Evolutionary conservation across 257 asterid species (phyloP), one percentile per base, ranked within the genome.

Genomic region (Ocimum tenuiflorum): DNA sequence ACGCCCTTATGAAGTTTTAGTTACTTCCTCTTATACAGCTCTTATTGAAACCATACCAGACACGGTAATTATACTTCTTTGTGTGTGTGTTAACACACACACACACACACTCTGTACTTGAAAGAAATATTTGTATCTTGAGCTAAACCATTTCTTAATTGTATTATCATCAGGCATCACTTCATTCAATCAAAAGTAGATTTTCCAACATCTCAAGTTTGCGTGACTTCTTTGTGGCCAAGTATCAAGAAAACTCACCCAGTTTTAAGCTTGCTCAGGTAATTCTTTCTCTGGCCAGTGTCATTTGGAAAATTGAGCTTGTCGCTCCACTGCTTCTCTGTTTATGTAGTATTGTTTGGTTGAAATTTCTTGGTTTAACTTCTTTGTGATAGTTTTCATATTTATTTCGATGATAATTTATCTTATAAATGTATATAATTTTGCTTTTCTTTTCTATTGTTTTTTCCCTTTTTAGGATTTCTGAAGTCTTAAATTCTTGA

Each of bases 1-100:
- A 79, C 96, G 97, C 43, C 98, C 98, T 65, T 91, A 89, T 72
- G 98, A 91, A 89, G 96, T 91, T 54, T 67, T 91, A 69, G 99
- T 90, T 72, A 86, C 99, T 59, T 94, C 96, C 76, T 94, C 99
- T 29, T 90, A 88, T 57, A 88, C 97, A 49, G 99, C 99, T 52
- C 95, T 94, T 50, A 94, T 94, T 79, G 99, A 94, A 90, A 94
- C 99, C 55, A 90, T 94, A 70, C 96, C 99, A 3, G 99, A 94
- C 75, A 90, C 99, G 87, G 99, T 94, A 90, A 78, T 65, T 53
- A 49, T 39, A 59, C 60, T 60, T 31, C 51, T 63, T 55, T 14
- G 18, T 49, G 2, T 6, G 29, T 60, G 13, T 22, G 42, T 58
- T 43, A 18, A 1, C 23, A 8, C 65, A 31, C 48, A 24, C 43